Evolutionary conservation across 805 yeast genomes (phyloP), one percentile per base, ranked within the genome.

Genomic region (Wickerhamiella azymoides): DNA sequence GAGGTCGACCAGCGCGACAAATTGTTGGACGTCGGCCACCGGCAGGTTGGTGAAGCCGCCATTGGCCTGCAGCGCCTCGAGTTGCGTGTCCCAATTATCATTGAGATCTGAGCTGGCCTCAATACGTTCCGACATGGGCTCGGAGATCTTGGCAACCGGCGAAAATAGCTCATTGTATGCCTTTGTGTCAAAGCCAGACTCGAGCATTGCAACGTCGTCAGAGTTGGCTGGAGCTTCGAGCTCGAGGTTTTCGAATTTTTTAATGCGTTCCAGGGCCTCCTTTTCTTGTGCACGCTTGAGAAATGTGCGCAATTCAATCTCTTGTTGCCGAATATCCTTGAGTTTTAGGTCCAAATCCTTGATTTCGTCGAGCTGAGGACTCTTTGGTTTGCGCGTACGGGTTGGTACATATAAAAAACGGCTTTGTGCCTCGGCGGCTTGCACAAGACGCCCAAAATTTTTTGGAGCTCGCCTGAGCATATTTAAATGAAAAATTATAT

Each of bases 1-100:
- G 14, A 54, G 14, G 2, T 67, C 65, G n/a, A 63, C 54, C 16
- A 39, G 19, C 7, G 19, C 14, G 5, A 61, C 27, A 13, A 64
- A 49, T 10, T 18, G 19, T 17, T 50, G 53, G 9, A 61, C 53
- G 18, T 63, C 65, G 1, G 17, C 14, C 3, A n/a, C 19, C 1
- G 52, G 47, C 2, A 60, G 21, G 1, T 47, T 50, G 6, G 46
- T 27, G 9, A 60, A 45, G 6, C 52, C 57, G n/a, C 24, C 60
- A 50, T 52, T 39, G 2, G 28, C 16, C 24, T 28, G n/a, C 13
- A 46, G 28, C 3, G 16, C 27, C 10, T 25, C 24, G 11, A 44
- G 11, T 8, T 38, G 18, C 14, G 11, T 3, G 19, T 28, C 19
- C 45, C 39, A 39, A 25, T 19, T 19, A 13, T 36, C 25, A 3